phyloP scores from a whole-genome alignment of 371 early-diverging fungal genomes.

The Circinella minor region DNA sequence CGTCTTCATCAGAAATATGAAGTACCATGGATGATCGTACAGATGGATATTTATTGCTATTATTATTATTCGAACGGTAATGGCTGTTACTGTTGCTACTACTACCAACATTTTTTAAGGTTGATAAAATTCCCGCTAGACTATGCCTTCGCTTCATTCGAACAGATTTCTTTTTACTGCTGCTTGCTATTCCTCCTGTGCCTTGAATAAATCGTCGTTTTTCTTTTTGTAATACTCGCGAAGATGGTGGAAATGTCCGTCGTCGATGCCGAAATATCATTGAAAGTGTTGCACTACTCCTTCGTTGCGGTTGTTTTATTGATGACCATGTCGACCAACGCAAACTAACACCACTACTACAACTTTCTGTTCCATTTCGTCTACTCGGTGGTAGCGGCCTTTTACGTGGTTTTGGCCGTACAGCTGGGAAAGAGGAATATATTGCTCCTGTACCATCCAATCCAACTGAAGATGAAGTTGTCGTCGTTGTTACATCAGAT shows the following conservation, averaged over 20 bases:
- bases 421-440: background rate
- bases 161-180: constrained; percentile 12
- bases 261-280: constrained; percentile 8
- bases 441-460: background rate
- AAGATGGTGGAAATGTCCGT: constrained; percentile 12
- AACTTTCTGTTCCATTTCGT: background rate
- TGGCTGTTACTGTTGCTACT: background rate
- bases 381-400: background rate
- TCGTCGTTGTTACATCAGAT: background rate
- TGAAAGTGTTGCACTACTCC: constrained; percentile 2
- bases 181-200: background rate
- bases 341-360: background rate
- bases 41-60: constrained; percentile 3
- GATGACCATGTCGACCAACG: constrained; percentile 5
- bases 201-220: constrained; percentile 13
- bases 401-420: constrained; percentile 1
- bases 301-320: background rate
- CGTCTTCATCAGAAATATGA: constrained; percentile 15
- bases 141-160: constrained; percentile 9
- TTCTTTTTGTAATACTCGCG: constrained; percentile 10
- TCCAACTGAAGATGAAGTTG: background rate
- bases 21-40: constrained; percentile 20
- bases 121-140: constrained; percentile 8
- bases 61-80: background rate
- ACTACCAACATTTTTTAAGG: background rate